Evolutionary conservation across 2,329 filamentous ascomycete species (phyloP).

Genomic region (Pseudogymnoascus sp.): DNA sequence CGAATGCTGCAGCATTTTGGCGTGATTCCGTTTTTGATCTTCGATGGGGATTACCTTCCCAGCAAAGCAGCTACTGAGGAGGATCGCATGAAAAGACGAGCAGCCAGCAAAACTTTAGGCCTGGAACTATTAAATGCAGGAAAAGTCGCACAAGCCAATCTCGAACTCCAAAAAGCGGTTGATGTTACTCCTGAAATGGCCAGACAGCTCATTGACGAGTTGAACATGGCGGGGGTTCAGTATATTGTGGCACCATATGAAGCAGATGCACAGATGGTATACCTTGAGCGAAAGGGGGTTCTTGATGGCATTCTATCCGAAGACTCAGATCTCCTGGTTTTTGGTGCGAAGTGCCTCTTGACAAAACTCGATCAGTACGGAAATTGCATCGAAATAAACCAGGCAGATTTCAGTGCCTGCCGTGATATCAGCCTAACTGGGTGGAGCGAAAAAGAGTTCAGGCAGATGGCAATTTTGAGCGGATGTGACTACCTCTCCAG

Average conservation of each 20-base stretch:
- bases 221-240: conserved; percentile 70
- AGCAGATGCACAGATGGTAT: conserved; percentile 93
- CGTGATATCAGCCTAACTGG: conserved; percentile 82
- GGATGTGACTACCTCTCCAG: conserved; percentile 92
- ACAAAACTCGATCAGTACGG: conserved; percentile 94
- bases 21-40: conserved; percentile 88
- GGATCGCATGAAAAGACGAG: conserved; percentile 64
- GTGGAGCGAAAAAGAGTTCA: conserved; percentile 87
- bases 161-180: conserved; percentile 88
- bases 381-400: conserved; percentile 84
- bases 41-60: conserved; percentile 90
- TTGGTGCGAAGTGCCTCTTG: conserved; percentile 80
- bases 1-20: conserved; percentile 92
- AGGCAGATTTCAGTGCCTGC: conserved; percentile 79
- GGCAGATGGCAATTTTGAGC: conserved; percentile 91
- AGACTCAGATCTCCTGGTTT: conserved; percentile 92
- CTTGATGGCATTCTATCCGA: conserved; percentile 88
- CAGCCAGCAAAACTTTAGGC: conserved; percentile 67
- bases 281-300: conserved; percentile 77
- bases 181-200: conserved; percentile 98
- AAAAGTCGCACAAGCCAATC: conserved; percentile 68
- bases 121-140: conserved; percentile 75
- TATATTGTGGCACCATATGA: conserved; percentile 97
- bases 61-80: conserved; percentile 86
- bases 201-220: conserved; percentile 77